phyloP scores from a whole-genome alignment of 2,329 filamentous ascomycete genomes.

The Aspergillus sclerotialis region DNA sequence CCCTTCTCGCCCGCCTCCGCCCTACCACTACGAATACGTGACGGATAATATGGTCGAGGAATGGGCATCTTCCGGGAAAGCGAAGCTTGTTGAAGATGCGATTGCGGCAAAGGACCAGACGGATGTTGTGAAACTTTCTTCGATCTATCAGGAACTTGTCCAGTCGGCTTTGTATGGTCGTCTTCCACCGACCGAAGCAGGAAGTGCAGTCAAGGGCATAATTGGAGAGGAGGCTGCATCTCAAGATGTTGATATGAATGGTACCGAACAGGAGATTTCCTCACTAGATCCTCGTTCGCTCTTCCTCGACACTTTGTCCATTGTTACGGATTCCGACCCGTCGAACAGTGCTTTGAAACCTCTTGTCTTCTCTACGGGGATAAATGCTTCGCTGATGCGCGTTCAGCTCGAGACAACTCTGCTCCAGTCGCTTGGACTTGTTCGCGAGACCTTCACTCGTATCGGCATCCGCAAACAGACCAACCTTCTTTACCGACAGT shows the following conservation, averaged over 20 bases:
- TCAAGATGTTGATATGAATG: constrained; percentile 41
- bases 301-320: constrained; percentile 77
- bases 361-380: constrained; percentile 64
- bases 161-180: constrained; percentile 65
- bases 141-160: constrained; percentile 78
- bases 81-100: constrained; percentile 60
- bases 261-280: constrained; percentile 34
- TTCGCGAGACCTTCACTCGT: constrained; percentile 75
- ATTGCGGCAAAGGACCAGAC: constrained; percentile 59
- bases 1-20: constrained; percentile 18
- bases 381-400: constrained; percentile 67
- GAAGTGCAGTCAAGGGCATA: constrained; percentile 66
- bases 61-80: constrained; percentile 64
- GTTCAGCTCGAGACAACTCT: constrained; percentile 73
- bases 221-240: constrained; percentile 49
- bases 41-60: constrained; percentile 60
- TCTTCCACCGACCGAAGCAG: constrained; percentile 62
- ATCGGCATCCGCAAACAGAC: constrained; percentile 85
- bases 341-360: constrained; percentile 53
- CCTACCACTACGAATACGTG: constrained; percentile 67
- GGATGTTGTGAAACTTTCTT: constrained; percentile 61
- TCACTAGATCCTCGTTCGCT: constrained; percentile 58
- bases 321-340: constrained; percentile 66
- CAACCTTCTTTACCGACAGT: constrained; percentile 87
- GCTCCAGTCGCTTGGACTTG: constrained; percentile 68